Conservation (phyloP, 495 filamentous ascomycete species). For the Amniculicola lignicola region DNA sequence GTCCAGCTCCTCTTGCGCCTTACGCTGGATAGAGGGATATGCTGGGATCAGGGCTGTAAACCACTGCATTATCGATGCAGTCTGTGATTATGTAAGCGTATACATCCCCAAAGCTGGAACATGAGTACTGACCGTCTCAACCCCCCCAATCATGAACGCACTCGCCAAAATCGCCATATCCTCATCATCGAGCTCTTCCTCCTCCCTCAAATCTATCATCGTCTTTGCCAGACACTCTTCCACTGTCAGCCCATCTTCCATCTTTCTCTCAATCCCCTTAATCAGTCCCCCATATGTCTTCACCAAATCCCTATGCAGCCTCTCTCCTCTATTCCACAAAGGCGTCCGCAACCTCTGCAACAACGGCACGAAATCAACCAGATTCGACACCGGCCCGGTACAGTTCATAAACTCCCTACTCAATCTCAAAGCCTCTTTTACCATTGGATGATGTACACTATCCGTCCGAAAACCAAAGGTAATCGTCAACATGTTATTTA, state of each 20-base stretch:
- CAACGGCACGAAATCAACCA: slow-evolving; percentile 5
- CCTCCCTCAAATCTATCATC: not conserved
- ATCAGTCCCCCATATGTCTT: slow-evolving; percentile 11
- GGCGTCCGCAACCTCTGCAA: not conserved
- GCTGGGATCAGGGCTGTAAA: slow-evolving; percentile 6
- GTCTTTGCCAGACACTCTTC: slow-evolving; percentile 6
- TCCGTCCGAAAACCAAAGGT: slow-evolving; percentile 3
- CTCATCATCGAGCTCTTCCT: not conserved
- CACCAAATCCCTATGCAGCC: not conserved
- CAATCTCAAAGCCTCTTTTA: not conserved
- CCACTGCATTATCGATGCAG: slow-evolving; percentile 10
- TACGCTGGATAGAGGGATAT: slow-evolving; percentile 51
- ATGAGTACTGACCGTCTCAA: not conserved
- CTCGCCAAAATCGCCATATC: slow-evolving; percentile 3
- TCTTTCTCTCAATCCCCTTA: not conserved
- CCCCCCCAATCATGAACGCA: slow-evolving; percentile 2
- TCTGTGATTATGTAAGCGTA: not conserved
- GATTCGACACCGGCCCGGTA: slow-evolving; percentile 5
- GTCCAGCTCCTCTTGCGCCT: slow-evolving; percentile 60
- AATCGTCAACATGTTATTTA: slow-evolving; percentile 12
- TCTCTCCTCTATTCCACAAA: not conserved
- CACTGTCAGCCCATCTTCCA: not conserved
- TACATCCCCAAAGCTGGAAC: not conserved
- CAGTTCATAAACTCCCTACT: slow-evolving; percentile 8
- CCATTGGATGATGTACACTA: slow-evolving; percentile 1